Percentiles rank a stretch among this genome's conserved stretches.
phyloP scores from a whole-genome alignment of 345 rosid species.

The Lepidium sativum region DNA sequence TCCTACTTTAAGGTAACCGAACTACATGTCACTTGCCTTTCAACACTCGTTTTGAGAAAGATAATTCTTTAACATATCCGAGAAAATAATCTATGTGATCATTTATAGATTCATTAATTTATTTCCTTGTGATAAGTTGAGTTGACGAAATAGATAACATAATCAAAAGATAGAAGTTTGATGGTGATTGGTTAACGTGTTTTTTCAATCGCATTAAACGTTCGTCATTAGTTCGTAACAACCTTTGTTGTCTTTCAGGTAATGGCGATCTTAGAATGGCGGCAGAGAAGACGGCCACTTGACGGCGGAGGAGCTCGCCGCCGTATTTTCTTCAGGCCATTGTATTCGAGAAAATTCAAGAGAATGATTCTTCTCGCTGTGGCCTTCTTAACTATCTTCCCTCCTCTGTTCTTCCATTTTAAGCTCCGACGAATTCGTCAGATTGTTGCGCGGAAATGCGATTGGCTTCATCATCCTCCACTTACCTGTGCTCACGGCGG shows the following conservation, averaged over 20 bases:
- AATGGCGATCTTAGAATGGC: slow-evolving; percentile 28
- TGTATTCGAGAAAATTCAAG: slow-evolving; percentile 31
- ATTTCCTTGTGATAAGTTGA: too few relatives aligned
- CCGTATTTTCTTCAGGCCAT: slow-evolving; percentile 18
- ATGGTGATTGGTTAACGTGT: background rate
- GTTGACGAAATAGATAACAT: too few relatives aligned
- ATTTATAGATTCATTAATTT: too few relatives aligned
- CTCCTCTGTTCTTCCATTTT: slow-evolving; percentile 84
- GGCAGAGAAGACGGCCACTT: slow-evolving; percentile 21
- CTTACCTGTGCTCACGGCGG: slow-evolving; percentile 99
- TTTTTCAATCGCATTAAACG: background rate
- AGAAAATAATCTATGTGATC: too few relatives aligned
- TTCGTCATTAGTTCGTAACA: background rate
- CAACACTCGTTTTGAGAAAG: too few relatives aligned
- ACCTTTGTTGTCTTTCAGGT: background rate
- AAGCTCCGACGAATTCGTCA: slow-evolving; percentile 65
- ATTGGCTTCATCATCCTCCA: slow-evolving; percentile 82
- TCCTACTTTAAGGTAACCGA: too few relatives aligned
- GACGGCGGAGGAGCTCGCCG: slow-evolving; percentile 27
- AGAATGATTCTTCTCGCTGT: slow-evolving; percentile 48
- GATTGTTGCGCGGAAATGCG: slow-evolving; percentile 44
- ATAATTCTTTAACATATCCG: too few relatives aligned
- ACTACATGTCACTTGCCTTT: too few relatives aligned
- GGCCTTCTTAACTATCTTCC: slow-evolving; percentile 54
- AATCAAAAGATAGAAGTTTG: background rate